phyloP scores from a whole-genome alignment of 2,329 filamentous ascomycete species.

The Akanthomyces dipterigenus region DNA sequence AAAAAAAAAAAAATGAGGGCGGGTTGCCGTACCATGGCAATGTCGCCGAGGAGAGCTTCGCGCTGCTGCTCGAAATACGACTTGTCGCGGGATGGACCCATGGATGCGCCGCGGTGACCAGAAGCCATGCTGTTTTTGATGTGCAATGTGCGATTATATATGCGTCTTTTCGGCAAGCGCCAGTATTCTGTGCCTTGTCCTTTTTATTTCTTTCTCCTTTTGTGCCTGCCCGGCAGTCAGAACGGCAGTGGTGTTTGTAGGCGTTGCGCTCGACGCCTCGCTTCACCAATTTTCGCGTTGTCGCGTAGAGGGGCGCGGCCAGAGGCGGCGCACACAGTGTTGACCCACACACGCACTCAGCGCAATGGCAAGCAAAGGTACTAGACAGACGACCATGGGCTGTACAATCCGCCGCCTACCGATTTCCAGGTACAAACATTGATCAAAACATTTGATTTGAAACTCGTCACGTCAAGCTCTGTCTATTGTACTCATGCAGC shows the following conservation, averaged over 20 bases:
- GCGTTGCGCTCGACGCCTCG: background rate
- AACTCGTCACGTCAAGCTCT: too few species aligned
- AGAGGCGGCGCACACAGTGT: background rate
- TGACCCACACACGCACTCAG: background rate
- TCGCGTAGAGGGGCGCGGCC: background rate
- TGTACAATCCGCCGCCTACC: too few species aligned
- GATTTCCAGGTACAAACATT: too few species aligned
- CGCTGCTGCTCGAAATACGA: constrained; percentile 73
- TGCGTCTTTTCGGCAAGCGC: background rate
- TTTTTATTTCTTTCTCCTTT: background rate
- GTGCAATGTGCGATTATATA: too few species aligned
- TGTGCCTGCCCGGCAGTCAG: background rate
- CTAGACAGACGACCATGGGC: too few species aligned
- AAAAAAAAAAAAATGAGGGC: too few species aligned
- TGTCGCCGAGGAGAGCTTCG: constrained; percentile 63
- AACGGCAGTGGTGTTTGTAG: background rate
- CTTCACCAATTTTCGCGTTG: background rate
- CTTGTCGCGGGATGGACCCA: constrained; percentile 33
- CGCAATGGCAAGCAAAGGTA: too few species aligned
- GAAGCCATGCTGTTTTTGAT: constrained; percentile 24
- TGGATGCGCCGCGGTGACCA: constrained; percentile 22
- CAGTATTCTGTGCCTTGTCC: too few species aligned
- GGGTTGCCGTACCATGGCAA: constrained; percentile 60
- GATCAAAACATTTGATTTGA: too few species aligned
- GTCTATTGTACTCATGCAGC: too few species aligned